These are phyloP conservation scores for Monilinia aucupariae DNA, from an alignment of 2,329 filamentous ascomycete species.

Conservation along the genomic window DNA sequence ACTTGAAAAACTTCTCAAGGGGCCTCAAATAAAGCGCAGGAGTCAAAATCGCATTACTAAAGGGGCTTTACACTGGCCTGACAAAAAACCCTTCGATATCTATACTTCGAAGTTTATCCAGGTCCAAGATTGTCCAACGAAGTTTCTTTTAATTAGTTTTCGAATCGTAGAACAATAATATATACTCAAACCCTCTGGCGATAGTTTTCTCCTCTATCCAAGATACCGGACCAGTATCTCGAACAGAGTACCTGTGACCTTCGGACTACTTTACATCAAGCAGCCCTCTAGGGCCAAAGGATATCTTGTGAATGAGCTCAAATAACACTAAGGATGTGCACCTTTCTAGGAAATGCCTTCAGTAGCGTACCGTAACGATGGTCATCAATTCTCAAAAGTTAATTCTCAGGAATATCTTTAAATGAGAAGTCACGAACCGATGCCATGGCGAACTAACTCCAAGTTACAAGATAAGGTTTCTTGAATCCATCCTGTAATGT, in stretches of 20 bases:
- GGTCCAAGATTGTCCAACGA: background rate
- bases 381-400: background rate
- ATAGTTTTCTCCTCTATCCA: background rate
- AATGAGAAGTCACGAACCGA: background rate
- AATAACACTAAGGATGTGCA: background rate
- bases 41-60: background rate
- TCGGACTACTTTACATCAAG: background rate
- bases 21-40: background rate
- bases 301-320: background rate
- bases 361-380: background rate
- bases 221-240: background rate
- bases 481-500: background rate
- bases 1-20: too few relatives aligned
- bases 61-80: background rate
- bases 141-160: background rate
- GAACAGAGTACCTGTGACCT: background rate
- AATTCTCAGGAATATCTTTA: background rate
- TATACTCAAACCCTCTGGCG: background rate
- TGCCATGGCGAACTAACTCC: background rate
- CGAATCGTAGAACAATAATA: background rate
- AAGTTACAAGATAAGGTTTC: background rate
- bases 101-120: background rate
- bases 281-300: background rate
- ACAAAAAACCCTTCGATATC: background rate
- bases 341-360: background rate